Evolutionary conservation across 1,139 yeast genomes (phyloP).

Genomic region (Nadsonia starkeyi-henricii): DNA sequence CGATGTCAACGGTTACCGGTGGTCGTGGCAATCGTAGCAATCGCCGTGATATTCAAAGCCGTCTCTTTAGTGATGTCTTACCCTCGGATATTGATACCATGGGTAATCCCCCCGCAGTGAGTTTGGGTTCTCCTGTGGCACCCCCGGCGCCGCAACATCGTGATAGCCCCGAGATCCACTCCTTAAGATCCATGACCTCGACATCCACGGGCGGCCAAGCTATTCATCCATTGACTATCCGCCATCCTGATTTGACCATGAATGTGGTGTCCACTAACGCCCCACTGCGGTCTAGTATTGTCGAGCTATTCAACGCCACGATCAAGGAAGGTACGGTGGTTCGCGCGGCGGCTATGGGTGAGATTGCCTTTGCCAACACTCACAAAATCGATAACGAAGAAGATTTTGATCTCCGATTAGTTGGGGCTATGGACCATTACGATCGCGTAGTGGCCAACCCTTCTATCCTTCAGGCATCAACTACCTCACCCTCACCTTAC

Average conservation of each 20-base stretch:
- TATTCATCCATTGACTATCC: constrained; percentile 17
- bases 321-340: constrained; percentile 50
- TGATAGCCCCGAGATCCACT: constrained; percentile 12
- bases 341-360: constrained; percentile 59
- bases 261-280: constrained; percentile 40
- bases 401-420: constrained; percentile 1
- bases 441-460: constrained; percentile 15
- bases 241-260: constrained; percentile 40
- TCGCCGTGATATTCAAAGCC: constrained; percentile 40
- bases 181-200: constrained; percentile 14
- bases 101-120: neutral
- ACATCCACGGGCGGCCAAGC: constrained; percentile 1
- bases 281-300: constrained; percentile 40
- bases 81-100: constrained; percentile 15
- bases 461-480: constrained; percentile 9
- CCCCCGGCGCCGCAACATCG: constrained; percentile 5
- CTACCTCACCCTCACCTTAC: constrained; percentile 8
- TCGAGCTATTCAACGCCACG: constrained; percentile 66
- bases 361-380: constrained; percentile 57
- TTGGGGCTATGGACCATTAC: constrained; percentile 5
- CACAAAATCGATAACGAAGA: constrained; percentile 1
- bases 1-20: constrained; percentile 20
- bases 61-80: constrained; percentile 38
- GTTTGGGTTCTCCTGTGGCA: constrained; percentile 4
- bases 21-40: constrained; percentile 17